Evolutionary conservation across 2,329 filamentous ascomycete species (phyloP), one percentile per base, ranked within the genome.

Genomic region (Aspergillus glaucus): DNA sequence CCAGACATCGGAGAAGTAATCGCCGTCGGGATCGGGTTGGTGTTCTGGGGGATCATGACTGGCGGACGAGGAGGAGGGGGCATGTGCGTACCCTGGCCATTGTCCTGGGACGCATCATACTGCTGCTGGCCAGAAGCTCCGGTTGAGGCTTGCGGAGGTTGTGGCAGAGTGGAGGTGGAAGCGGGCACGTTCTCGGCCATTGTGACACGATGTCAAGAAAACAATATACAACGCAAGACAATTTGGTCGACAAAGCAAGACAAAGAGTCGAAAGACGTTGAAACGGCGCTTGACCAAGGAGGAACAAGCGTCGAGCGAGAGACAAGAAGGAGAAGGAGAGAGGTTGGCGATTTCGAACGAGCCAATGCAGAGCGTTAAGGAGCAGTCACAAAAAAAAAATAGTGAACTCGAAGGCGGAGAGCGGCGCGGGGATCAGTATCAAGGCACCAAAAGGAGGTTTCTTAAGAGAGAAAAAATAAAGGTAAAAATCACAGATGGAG

Each of bases 31-130:
- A 96, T 93, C 43, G 91, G 88, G 65, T 96, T 96, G 66, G 83
- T 96, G 76, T 96, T 97, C 73, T 93, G 89, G 24, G 92, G 91
- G 64, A 97, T 97, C 69, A 86, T 83, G 57, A 87, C 80, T 47
- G 84, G 82, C 42, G 94, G 87, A 53, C 95, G 84, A 58, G 91
- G 87, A 53, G 90, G 90, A 49, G 92, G 91, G 50, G 88, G 87
- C 86, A 96, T 91, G 70, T 93, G 87, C 57, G 80, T 84, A 55
- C 77, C 73, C 73, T 88, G 86, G 58, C 79, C 79, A 65, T 85
- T 85, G 60, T 71, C 72, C 72, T 88, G 86, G 59, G 80, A 79
- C 65, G 82, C 83, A 65, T 91, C 87, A 71, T 87, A 91, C 67
- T 72, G 70, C 37, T 40, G 37, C 59, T 77, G 75, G 65, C 86